Evolutionary conservation across 257 asterid species (phyloP).

Genomic region (Orobanche coerulescens): DNA sequence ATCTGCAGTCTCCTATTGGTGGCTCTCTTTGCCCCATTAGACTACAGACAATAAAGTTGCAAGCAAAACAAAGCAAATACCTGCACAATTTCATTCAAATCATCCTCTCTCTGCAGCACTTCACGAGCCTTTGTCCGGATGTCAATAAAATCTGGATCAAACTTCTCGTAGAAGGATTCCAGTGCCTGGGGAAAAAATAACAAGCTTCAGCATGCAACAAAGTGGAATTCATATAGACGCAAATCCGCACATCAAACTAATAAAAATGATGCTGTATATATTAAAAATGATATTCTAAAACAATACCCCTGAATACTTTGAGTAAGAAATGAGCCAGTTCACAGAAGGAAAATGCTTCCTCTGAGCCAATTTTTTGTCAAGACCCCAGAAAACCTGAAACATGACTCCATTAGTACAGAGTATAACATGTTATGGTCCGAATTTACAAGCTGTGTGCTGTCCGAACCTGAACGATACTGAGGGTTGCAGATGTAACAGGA

Average conservation of each 20-base stretch:
- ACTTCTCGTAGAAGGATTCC: constrained; percentile 94
- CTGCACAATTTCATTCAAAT: constrained; percentile 70
- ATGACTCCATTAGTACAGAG: constrained; percentile 19
- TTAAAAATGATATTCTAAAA: neutral
- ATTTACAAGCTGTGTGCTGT: constrained; percentile 11
- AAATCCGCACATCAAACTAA: neutral
- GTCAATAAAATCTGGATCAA: constrained; percentile 86
- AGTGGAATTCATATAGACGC: neutral
- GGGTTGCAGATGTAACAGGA: constrained; percentile 99
- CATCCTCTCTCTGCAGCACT: constrained; percentile 98
- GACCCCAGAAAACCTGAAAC: constrained; percentile 96
- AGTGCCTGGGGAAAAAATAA: constrained; percentile 56
- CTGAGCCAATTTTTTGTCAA: constrained; percentile 96
- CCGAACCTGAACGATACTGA: constrained; percentile 88
- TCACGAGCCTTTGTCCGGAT: constrained; percentile 99
- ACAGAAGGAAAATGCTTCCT: constrained; percentile 98
- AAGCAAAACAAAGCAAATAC: constrained; percentile 19
- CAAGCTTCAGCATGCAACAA: constrained; percentile 14
- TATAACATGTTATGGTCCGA: constrained; percentile 10
- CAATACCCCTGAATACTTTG: constrained; percentile 91
- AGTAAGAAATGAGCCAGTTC: constrained; percentile 98
- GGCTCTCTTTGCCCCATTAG: neutral
- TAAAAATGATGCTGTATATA: neutral
- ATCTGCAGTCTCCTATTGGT: neutral
- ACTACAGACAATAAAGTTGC: neutral